These are phyloP conservation scores for Geranium brycei DNA, from an alignment of 345 rosid species.

Conservation along the genomic window DNA sequence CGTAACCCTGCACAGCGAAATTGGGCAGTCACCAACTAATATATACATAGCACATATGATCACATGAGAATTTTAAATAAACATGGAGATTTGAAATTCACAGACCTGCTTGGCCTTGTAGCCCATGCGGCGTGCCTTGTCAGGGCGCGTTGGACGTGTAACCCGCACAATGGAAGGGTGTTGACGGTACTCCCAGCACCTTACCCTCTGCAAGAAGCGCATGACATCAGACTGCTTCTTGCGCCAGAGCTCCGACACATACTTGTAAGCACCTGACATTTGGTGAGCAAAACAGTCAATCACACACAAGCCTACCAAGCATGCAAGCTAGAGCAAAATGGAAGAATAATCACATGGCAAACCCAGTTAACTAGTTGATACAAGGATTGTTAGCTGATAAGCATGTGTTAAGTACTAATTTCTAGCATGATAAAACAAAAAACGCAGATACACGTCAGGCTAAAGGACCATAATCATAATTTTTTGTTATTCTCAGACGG, in stretches of 20 bases:
- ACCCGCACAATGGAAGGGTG: neutral
- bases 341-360: neutral
- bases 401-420: neutral
- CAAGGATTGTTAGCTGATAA: neutral
- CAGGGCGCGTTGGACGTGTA: neutral
- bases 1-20: neutral
- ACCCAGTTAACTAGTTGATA: neutral
- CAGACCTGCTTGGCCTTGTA: neutral
- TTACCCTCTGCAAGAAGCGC: neutral
- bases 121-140: neutral
- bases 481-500: too few species aligned
- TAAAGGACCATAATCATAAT: too few species aligned
- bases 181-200: neutral
- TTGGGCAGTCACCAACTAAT: neutral
- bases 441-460: too few species aligned
- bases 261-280: slow-evolving; percentile 1
- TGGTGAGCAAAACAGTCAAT: neutral
- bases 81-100: neutral
- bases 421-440: neutral
- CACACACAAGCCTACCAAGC: neutral
- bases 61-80: neutral
- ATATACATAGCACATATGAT: neutral
- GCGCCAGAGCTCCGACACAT: neutral
- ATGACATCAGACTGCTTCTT: neutral
- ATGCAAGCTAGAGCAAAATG: neutral